phyloP scores from a whole-genome alignment of 805 yeast species.

The Saturnispora silvae region DNA sequence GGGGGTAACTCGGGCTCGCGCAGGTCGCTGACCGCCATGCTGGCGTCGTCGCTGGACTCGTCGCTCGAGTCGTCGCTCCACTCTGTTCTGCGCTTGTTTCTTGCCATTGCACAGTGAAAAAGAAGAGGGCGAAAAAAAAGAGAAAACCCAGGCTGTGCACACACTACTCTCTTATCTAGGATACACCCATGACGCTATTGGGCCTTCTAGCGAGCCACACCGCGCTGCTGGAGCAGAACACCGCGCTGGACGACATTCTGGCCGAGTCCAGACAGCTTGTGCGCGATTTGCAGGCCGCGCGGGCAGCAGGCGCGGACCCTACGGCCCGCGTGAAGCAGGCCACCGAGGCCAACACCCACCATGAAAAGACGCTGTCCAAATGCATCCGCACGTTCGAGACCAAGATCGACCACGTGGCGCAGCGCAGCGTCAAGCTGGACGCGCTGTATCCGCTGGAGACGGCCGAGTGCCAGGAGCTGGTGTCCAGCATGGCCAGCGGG shows the following conservation, averaged over 20 bases:
- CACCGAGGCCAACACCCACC: neutral
- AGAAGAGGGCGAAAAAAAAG: too few species aligned
- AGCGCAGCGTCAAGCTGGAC: neutral
- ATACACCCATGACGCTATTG: too few species aligned
- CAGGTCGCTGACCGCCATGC: too few species aligned
- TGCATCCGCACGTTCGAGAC: neutral
- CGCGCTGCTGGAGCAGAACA: neutral
- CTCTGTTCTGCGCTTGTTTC: too few species aligned
- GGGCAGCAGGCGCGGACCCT: neutral
- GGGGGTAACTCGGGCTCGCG: too few species aligned
- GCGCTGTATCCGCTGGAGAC: neutral
- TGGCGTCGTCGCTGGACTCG: too few species aligned
- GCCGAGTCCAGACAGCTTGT: neutral
- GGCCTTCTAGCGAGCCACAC: neutral
- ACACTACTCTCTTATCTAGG: neutral
- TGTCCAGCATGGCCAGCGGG: too few species aligned
- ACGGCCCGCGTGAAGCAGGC: neutral
- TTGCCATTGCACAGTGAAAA: too few species aligned
- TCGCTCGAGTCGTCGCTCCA: too few species aligned
- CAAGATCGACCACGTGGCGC: neutral
- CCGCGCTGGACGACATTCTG: neutral
- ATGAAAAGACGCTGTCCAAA: neutral
- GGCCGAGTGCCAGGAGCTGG: neutral
- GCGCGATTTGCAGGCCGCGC: neutral
- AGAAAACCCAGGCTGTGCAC: too few species aligned